These are phyloP conservation scores for Colletotrichum tofieldiae DNA, from an alignment of 2,329 filamentous ascomycete species.

Conservation along the genomic window DNA sequence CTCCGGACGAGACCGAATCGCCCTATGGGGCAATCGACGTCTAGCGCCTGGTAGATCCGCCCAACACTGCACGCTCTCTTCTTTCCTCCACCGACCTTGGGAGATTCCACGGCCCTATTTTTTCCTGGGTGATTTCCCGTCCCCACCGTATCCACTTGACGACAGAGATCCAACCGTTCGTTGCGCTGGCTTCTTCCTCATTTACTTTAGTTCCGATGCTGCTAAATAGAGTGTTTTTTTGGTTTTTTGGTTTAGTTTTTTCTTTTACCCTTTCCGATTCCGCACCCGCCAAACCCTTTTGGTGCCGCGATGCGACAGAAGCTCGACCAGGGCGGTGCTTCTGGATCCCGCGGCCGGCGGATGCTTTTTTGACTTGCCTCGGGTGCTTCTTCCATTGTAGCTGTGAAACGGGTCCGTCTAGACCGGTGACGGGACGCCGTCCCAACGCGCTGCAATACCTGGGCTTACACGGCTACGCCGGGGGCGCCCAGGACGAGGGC, in stretches of 20 bases:
- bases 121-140: slow-evolving; percentile 14
- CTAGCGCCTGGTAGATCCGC: slow-evolving; percentile 26
- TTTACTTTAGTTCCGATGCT: not conserved
- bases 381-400: not conserved
- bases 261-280: not conserved
- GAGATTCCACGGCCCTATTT: slow-evolving; percentile 24
- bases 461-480: slow-evolving; percentile 30
- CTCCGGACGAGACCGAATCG: slow-evolving; percentile 39
- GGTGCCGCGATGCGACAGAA: slow-evolving; percentile 12
- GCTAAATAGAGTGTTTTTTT: not conserved
- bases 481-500: slow-evolving; percentile 18
- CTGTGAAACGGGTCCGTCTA: not conserved
- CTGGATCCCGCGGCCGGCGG: slow-evolving; percentile 33
- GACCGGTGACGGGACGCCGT: not conserved
- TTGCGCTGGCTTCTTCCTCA: not conserved
- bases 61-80: not conserved
- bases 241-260: not conserved
- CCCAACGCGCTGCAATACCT: slow-evolving; percentile 22
- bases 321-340: slow-evolving; percentile 8
- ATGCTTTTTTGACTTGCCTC: not conserved
- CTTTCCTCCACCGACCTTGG: not conserved
- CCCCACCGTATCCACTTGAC: slow-evolving; percentile 35
- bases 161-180: not conserved
- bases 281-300: not conserved
- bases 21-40: slow-evolving; percentile 22